Evolutionary conservation across 495 filamentous ascomycete genomes (phyloP), one percentile per base, ranked within the genome.

Genomic region (Mycothermus thermophilus): DNA sequence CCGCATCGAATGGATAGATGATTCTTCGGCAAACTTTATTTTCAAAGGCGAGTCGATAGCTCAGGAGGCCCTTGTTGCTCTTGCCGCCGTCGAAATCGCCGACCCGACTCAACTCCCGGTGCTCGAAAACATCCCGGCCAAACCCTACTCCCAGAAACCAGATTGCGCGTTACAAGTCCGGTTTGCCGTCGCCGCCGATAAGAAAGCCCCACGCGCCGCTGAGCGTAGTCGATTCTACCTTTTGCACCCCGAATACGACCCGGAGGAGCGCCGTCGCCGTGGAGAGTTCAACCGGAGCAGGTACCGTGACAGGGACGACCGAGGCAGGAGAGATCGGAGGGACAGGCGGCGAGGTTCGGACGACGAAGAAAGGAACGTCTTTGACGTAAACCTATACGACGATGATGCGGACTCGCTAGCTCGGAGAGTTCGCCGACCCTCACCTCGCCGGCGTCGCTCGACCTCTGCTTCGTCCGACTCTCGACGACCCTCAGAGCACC

Each of bases 1-100:
- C 15, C 69, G 72, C 13, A 60, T 95, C 44, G 83, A 95, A 57
- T 97, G 90, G 90, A 87, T 97, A 41, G 80, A 97, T 47, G 90
- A 97, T 52, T 79, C 72, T 12, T 90, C 86, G 0, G 83, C 84
- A 40, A 95, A 94, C 44, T 53, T 93, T 21, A 50, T 88, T 27
- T 97, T 85, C 63, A 70, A 66, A 16, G 57, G 79, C 13, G 73
- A 77, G n/a, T 36, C 37, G 8, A 50, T 67, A n/a, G 88, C 87
- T 1, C 46, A 67, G 2, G 64, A 73, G 32, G 88, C 85, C 10
- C 68, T 97, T n/a, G 49, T 60, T 27, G 70, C 75, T 4, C 66
- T 95, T 30, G 54, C 66, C 8, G 55, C 50, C 2, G 39, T 64
- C 2, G 53, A 56, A 16, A 57, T 65, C 31, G 49, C 56, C 37